Evolutionary conservation across 2,329 filamentous ascomycete species (phyloP).

Genomic region (Helminthosporium solani): DNA sequence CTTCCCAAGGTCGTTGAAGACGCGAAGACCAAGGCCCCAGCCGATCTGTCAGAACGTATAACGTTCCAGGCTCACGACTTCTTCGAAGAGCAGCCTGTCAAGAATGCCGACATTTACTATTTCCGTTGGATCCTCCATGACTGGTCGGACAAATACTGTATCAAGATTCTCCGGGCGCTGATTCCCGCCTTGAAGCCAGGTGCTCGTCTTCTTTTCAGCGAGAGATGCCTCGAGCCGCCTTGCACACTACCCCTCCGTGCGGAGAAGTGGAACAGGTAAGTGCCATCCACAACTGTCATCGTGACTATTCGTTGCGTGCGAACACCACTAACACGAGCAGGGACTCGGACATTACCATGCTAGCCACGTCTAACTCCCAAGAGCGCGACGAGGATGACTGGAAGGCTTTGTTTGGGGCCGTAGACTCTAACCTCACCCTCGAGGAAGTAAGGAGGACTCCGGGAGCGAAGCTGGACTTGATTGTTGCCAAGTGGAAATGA

Average conservation of each 20-base stretch:
- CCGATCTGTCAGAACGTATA: constrained; percentile 6
- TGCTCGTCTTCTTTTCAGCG: constrained; percentile 18
- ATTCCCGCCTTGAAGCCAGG: constrained; percentile 23
- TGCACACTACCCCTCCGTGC: constrained; percentile 9
- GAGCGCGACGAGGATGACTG: constrained; percentile 50
- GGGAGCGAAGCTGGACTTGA: constrained; percentile 13
- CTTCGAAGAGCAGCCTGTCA: constrained; percentile 20
- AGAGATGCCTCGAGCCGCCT: constrained; percentile 11
- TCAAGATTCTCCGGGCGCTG: constrained; percentile 16
- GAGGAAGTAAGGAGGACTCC: constrained; percentile 11
- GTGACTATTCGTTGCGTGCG: constrained; percentile 8
- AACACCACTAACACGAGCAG: constrained; percentile 9
- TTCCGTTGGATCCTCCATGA: constrained; percentile 46
- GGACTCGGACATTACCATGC: constrained; percentile 48
- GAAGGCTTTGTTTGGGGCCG: constrained; percentile 44
- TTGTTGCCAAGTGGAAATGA: constrained; percentile 12
- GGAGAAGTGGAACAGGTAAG: constrained; percentile 12
- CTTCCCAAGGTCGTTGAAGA: constrained; percentile 14
- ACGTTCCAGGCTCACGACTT: constrained; percentile 21
- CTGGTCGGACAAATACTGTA: constrained; percentile 38
- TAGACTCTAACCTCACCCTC: constrained; percentile 32
- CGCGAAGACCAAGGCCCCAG: constrained; percentile 10
- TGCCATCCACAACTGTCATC: constrained; percentile 11
- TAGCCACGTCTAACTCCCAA: constrained; percentile 48
- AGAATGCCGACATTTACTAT: constrained; percentile 37